phyloP scores from a whole-genome alignment of 108 stramenopile genomes.

The Conticribra guillardii region DNA sequence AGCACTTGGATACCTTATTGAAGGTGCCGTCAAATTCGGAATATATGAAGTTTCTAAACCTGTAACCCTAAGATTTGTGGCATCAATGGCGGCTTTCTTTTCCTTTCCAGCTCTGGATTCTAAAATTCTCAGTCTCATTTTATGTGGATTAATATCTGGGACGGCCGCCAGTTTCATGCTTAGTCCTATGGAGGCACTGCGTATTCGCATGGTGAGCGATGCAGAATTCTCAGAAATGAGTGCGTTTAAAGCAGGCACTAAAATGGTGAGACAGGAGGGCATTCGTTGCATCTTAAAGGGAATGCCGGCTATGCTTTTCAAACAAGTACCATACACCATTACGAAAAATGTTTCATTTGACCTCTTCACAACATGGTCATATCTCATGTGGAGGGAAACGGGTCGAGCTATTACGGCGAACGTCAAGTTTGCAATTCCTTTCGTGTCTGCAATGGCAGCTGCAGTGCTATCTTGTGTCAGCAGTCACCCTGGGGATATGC shows the following conservation, averaged over 20 bases:
- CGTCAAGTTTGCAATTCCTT: conserved; percentile 60
- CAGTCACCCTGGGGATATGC: conserved; percentile 92
- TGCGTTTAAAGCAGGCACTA: conserved; percentile 56
- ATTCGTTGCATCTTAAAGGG: conserved; percentile 57
- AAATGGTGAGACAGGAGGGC: conserved; percentile 69
- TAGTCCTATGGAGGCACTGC: conserved; percentile 86
- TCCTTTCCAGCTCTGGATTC: conserved; percentile 53
- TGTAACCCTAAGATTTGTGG: conserved; percentile 33
- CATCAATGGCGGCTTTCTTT: conserved; percentile 25
- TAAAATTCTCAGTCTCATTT: conserved; percentile 49
- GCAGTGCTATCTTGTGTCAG: conserved; percentile 80
- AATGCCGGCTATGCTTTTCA: conserved; percentile 66
- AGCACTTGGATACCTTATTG: conserved; percentile 75
- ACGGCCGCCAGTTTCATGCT: conserved; percentile 81
- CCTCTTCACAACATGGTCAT: conserved; percentile 55
- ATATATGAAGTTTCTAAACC: conserved; percentile 89
- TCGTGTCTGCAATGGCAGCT: conserved; percentile 69
- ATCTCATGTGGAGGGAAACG: conserved; percentile 28
- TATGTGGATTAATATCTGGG: conserved; percentile 71
- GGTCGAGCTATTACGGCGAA: conserved; percentile 44
- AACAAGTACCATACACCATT: conserved; percentile 79
- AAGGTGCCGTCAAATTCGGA: conserved; percentile 88
- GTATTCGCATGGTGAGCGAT: conserved; percentile 89
- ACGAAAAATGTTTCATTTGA: conserved; percentile 66
- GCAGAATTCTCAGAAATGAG: conserved; percentile 59